Conservation (phyloP, 495 filamentous ascomycete genomes). For the Tuber indicum region DNA sequence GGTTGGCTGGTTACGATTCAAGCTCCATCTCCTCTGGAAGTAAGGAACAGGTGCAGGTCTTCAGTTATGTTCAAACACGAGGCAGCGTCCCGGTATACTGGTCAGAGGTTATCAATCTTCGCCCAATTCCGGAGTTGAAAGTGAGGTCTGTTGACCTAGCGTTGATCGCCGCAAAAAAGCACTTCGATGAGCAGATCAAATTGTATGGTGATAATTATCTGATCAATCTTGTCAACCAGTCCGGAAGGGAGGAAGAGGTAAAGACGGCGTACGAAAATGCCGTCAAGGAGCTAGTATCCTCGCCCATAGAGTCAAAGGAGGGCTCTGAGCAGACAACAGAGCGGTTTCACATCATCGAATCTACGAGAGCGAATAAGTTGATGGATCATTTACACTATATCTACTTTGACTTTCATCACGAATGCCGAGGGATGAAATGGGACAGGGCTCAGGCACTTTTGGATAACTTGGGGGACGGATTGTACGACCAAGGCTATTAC, state of each 20-base stretch:
- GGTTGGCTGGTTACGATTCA: conserved; percentile 59
- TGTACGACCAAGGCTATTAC: conserved; percentile 80
- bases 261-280: conserved; percentile 90
- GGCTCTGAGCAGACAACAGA: conserved; percentile 59
- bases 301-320: conserved; percentile 58
- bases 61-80: conserved; percentile 91
- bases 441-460: conserved; percentile 82
- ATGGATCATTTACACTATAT: conserved; percentile 85
- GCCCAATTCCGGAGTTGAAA: conserved; percentile 82
- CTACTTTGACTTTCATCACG: conserved; percentile 97
- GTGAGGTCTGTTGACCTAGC: conserved; percentile 80
- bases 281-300: conserved; percentile 64
- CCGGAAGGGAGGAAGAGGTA: conserved; percentile 74
- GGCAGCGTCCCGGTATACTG: conserved; percentile 92
- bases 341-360: conserved; percentile 71
- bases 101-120: conserved; percentile 86
- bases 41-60: conserved; percentile 57
- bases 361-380: conserved; percentile 53
- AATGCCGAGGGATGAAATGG: conserved; percentile 91
- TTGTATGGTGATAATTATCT: conserved; percentile 94
- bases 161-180: conserved; percentile 65
- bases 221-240: conserved; percentile 94
- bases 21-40: conserved; percentile 16
- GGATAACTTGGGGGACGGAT: conserved; percentile 64
- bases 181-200: conserved; percentile 86